Evolutionary conservation across 2,329 filamentous ascomycete genomes (phyloP).

Genomic region (Ophiostoma ulmi): DNA sequence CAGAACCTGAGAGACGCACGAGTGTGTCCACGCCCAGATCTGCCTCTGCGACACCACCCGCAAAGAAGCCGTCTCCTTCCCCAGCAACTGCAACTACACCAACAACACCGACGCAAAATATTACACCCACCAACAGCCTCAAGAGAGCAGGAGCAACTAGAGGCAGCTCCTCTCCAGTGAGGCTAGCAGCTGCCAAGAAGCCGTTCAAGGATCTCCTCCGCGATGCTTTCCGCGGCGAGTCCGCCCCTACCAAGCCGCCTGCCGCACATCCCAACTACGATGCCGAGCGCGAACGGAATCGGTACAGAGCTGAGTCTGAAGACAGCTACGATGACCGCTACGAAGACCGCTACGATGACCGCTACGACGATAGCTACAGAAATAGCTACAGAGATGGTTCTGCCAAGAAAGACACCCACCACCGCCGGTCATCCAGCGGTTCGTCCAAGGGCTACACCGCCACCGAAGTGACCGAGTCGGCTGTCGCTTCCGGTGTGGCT

Average conservation of each 20-base stretch:
- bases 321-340: constrained; percentile 27
- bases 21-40: not conserved
- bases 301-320: constrained; percentile 5
- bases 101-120: constrained; percentile 32
- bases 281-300: constrained; percentile 28
- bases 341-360: constrained; percentile 27
- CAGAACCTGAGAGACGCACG: not conserved
- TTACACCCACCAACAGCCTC: constrained; percentile 35
- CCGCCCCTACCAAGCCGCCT: constrained; percentile 41
- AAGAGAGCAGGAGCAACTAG: constrained; percentile 55
- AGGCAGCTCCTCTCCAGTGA: constrained; percentile 45
- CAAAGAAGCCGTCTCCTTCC: constrained; percentile 11
- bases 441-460: constrained; percentile 31
- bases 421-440: constrained; percentile 33
- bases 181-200: constrained; percentile 40
- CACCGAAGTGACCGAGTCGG: constrained; percentile 30
- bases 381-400: constrained; percentile 29
- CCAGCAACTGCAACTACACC: constrained; percentile 10
- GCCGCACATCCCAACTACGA: constrained; percentile 44
- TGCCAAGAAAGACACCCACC: constrained; percentile 12
- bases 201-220: constrained; percentile 55
- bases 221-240: constrained; percentile 60
- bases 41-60: not conserved
- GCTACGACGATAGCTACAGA: not conserved
- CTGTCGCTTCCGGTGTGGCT: constrained; percentile 30